Evolutionary conservation across 352 stramenopile species (phyloP), one percentile per base, ranked within the genome.

Genomic region (Ophiocytium majus): DNA sequence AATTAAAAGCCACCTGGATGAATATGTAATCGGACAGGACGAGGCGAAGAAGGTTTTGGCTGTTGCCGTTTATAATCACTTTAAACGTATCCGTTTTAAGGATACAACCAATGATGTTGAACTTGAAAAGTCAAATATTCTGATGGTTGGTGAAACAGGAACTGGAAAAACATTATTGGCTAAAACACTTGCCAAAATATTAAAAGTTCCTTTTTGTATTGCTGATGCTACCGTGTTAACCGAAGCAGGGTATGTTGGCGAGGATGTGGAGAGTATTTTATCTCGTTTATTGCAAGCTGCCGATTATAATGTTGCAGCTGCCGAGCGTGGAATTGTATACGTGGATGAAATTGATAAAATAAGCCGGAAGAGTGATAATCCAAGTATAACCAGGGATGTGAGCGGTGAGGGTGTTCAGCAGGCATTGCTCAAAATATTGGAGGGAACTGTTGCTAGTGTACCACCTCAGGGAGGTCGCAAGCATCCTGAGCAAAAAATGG

Each of bases 341-440:
- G 97, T 99, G 88, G 97, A 99, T 85, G 96, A 99, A 89, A 97
- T 97, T 80, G 97, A 99, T 91, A 99, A 99, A 50, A 85, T 86
- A 10, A 50, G 37, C n/a, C 74, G 82, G 23, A 86, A 86, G 92
- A 94, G 86, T 91, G 94, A 92, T 31, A 94, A 94, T 89, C 88
- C 94, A 28, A 94, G 91, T 82, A 98, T 98, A 85, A 98, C 95
- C 81, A 93, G 96, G 33, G 96, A 99, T 90, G 96, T 99, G 37
- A 98, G 93, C 74, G 96, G 96, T n/a, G 96, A 99, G 90, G 96
- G 96, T 66, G 96, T 99, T 23, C 96, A 99, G 90, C 96, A 99
- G 91, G 96, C 96, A 50, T 90, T 99, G 85, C 91, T 99, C 63
- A 99, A 99, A 92, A 98, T 99, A 91, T 92, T 98, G 0, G 96